Conservation (phyloP, 345 rosid genomes). For the Salix arbutifolia region DNA sequence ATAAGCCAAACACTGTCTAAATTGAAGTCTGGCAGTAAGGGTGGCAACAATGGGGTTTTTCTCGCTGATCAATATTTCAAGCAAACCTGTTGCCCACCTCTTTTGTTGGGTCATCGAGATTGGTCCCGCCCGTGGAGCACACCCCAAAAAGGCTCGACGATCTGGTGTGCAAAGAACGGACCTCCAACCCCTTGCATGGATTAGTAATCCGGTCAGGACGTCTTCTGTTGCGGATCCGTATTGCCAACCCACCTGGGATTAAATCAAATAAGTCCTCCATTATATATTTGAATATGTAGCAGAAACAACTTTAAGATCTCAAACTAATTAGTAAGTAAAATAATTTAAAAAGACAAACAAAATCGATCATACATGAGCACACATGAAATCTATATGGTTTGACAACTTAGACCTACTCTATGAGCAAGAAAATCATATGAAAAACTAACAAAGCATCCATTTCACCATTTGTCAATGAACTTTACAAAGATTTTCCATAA, state of each 20-base stretch:
- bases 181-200: conserved; percentile 60
- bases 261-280: neutral
- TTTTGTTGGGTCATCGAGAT: conserved; percentile 45
- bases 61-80: conserved; percentile 42
- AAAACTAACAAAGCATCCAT: too few relatives aligned
- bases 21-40: conserved; percentile 30
- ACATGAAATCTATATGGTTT: too few relatives aligned
- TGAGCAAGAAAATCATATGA: too few relatives aligned
- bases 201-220: conserved; percentile 39
- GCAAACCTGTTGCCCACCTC: conserved; percentile 62
- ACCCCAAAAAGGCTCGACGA: conserved; percentile 57
- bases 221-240: conserved; percentile 66
- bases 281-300: too few relatives aligned
- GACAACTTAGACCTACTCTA: too few relatives aligned
- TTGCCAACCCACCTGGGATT: conserved; percentile 50
- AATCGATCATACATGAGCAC: too few relatives aligned
- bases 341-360: too few relatives aligned
- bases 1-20: conserved; percentile 50
- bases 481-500: neutral
- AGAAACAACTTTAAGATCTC: neutral
- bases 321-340: too few relatives aligned
- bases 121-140: conserved; percentile 39
- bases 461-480: too few relatives aligned
- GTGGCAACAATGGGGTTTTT: conserved; percentile 34
- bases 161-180: conserved; percentile 23